These are phyloP conservation scores for Gastrodia elata DNA, from an alignment of 106 monocot genomes.

Conservation along the genomic window DNA sequence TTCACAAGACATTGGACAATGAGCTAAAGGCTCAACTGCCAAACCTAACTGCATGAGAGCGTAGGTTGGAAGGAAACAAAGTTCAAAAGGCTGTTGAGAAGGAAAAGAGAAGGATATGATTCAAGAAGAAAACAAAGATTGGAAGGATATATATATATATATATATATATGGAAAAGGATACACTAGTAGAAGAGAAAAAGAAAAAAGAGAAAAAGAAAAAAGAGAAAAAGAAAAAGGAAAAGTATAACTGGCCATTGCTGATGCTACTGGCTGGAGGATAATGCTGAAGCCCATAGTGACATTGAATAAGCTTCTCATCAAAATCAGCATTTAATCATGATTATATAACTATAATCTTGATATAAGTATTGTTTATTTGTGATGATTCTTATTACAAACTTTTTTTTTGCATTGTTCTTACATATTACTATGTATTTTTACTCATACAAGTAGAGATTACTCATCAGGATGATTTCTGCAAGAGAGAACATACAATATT, in stretches of 20 bases:
- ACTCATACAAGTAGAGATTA: background rate
- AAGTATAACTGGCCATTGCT: background rate
- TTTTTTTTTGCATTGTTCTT: background rate
- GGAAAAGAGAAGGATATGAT: background rate
- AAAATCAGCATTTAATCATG: background rate
- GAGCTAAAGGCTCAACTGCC: background rate
- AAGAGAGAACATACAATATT: background rate
- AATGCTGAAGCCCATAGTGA: background rate
- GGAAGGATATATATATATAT: too few relatives aligned
- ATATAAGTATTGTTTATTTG: background rate
- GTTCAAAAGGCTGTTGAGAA: background rate
- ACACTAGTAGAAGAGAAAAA: too few relatives aligned
- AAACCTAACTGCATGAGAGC: background rate
- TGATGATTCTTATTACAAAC: background rate
- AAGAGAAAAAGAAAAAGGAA: background rate
- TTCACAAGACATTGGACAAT: background rate
- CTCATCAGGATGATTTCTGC: background rate
- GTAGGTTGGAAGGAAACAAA: conserved; percentile 4
- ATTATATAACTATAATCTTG: background rate
- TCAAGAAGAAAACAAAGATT: background rate
- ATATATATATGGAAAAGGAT: too few relatives aligned
- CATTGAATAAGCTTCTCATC: background rate
- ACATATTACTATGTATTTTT: background rate
- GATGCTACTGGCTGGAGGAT: background rate
- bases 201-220: background rate